Evolutionary conservation across 2,329 filamentous ascomycete genomes (phyloP), one percentile per base, ranked within the genome.

Genomic region (Microdochium paspali): DNA sequence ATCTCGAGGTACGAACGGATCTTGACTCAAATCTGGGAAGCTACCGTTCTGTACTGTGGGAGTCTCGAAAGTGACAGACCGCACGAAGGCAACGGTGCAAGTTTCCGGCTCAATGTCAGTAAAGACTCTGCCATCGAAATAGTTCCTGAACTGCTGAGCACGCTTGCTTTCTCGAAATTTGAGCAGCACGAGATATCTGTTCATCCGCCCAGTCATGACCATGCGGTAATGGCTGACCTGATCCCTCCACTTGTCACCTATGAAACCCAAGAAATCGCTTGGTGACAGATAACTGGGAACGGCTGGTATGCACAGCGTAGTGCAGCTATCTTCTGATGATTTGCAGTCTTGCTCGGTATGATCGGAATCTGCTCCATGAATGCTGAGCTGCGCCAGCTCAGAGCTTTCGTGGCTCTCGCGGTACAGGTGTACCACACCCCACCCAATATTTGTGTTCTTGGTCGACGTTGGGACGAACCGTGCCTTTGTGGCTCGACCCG

Each of bases 391-490:
- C 53, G 50, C 51, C 53, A 89, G 67, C 12, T 72, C 77, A 1
- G 79, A 72, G 1, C 83, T 84, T 63, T 94, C 87, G 49, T 89
- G 80, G 2, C 79, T 79, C 64, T 97, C 91, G 10, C 90, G 80
- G 63, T 96, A 98, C 24, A 98, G 77, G 63, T 96, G 93, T 2
- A 98, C 90, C 13, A 97, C 81, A 1, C 93, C 93, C 85, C 89
- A 96, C 39, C 89, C 87, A 1, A 90, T 74, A 50, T 95, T 85
- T 1, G 88, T 89, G 47, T 85, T 80, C 56, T 75, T 80, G 15
- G 81, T 78, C 48, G 84, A 78, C 1, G 91, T 73, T 1, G 86
- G 82, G 20, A 87, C 70, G 60, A 85, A 95, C 52, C 79, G 76
- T 4, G 88, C 93, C 63, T 90, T 95, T 1, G 90, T 95, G 50